phyloP scores from a whole-genome alignment of 2,329 filamentous ascomycete species.

The Drechslerella dactyloides region DNA sequence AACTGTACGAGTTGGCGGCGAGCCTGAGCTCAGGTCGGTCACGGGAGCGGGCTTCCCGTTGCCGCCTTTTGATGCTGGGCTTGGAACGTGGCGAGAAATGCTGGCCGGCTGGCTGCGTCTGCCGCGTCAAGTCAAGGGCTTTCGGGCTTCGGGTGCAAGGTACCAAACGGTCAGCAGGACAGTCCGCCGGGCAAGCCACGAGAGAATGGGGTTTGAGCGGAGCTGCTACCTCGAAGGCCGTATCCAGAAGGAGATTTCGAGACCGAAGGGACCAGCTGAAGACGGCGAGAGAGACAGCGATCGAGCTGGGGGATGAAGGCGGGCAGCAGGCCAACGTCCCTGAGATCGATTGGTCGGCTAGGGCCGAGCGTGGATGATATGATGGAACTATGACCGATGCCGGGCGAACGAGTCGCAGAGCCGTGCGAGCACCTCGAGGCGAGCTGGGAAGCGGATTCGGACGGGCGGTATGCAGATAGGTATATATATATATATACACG shows the following conservation, averaged over 20 bases:
- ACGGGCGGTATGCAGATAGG: no score
- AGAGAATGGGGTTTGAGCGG: background rate
- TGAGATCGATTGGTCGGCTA: conserved; percentile 59
- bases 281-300: background rate
- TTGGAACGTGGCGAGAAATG: background rate
- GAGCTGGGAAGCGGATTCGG: no score
- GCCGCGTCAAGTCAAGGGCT: background rate
- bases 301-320: background rate
- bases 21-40: conserved; percentile 31
- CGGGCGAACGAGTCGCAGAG: conserved; percentile 48
- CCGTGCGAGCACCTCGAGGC: no score
- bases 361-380: conserved; percentile 56
- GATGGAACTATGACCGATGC: conserved; percentile 58
- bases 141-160: no score
- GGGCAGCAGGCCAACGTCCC: conserved; percentile 57
- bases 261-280: background rate
- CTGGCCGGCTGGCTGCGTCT: conserved; percentile 1
- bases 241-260: background rate
- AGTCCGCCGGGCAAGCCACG: background rate
- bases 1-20: conserved; percentile 2
- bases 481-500: no score
- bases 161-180: background rate
- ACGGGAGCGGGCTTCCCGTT: conserved; percentile 33
- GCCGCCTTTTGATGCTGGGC: conserved; percentile 25
- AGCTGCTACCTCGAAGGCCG: background rate